Evolutionary conservation across 2,329 filamentous ascomycete genomes (phyloP).

Genomic region (Alternaria brassicae): DNA sequence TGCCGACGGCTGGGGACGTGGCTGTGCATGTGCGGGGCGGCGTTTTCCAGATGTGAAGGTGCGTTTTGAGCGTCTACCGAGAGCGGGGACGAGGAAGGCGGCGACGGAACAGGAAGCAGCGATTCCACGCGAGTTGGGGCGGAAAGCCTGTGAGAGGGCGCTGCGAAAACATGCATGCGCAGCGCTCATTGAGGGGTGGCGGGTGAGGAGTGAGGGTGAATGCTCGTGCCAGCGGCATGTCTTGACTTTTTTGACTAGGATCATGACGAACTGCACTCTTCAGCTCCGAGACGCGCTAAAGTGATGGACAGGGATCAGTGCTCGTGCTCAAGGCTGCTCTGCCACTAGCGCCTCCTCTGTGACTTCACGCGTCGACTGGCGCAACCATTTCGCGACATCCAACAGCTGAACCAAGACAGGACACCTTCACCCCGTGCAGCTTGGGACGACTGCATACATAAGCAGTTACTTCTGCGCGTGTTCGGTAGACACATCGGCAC

Average conservation of each 20-base stretch:
- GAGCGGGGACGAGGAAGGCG: constrained; percentile 47
- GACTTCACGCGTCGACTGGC: constrained; percentile 20
- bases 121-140: constrained; percentile 29
- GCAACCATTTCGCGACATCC: constrained; percentile 18
- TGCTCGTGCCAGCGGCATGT: constrained; percentile 22
- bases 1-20: background rate
- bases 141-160: constrained; percentile 48
- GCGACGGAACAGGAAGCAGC: constrained; percentile 36
- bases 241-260: constrained; percentile 38
- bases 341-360: constrained; percentile 13
- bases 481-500: background rate
- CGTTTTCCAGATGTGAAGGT: constrained; percentile 36
- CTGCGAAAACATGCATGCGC: constrained; percentile 48
- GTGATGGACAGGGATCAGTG: constrained; percentile 3
- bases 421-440: background rate
- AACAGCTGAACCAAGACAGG: background rate
- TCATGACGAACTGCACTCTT: constrained; percentile 27
- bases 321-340: constrained; percentile 17
- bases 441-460: constrained; percentile 1
- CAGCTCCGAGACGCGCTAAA: constrained; percentile 22
- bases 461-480: constrained; percentile 4
- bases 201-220: constrained; percentile 23
- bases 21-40: constrained; percentile 16
- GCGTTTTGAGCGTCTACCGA: constrained; percentile 31
- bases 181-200: constrained; percentile 47